These are phyloP conservation scores for Arthroderma sp. DNA, from an alignment of 2,329 filamentous ascomycete genomes.

Conservation along the genomic window DNA sequence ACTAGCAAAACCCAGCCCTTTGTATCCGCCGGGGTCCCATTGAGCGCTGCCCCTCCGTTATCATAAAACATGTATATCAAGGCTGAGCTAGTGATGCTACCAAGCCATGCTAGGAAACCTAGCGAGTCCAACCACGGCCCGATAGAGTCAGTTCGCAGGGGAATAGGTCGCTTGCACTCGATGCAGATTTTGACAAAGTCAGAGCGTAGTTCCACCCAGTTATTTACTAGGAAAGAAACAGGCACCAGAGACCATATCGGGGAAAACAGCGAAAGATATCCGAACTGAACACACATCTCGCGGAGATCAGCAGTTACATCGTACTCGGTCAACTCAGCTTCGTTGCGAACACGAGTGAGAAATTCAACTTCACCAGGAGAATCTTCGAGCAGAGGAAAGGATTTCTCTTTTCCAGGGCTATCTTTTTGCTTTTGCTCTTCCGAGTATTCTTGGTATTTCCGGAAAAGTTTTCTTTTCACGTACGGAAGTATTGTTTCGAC, in stretches of 20 bases:
- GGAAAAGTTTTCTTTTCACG: constrained; percentile 62
- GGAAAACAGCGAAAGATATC: constrained; percentile 82
- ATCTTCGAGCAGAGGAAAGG: constrained; percentile 47
- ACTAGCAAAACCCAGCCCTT: constrained; percentile 69
- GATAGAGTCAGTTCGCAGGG: constrained; percentile 83
- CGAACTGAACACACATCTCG: constrained; percentile 84
- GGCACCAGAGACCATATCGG: constrained; percentile 91
- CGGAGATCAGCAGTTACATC: constrained; percentile 83
- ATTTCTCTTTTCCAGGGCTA: constrained; percentile 18
- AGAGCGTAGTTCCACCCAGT: constrained; percentile 87
- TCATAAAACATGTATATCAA: constrained; percentile 81
- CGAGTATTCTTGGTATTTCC: constrained; percentile 66
- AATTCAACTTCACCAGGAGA: constrained; percentile 66
- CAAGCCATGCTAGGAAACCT: constrained; percentile 85
- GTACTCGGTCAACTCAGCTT: constrained; percentile 71
- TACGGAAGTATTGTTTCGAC: constrained; percentile 79
- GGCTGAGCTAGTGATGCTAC: constrained; percentile 73
- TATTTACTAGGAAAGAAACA: constrained; percentile 80
- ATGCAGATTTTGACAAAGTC: constrained; percentile 91
- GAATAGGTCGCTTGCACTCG: constrained; percentile 77
- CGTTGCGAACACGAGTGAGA: constrained; percentile 64
- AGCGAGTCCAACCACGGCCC: constrained; percentile 82
- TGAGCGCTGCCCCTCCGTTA: too few relatives aligned
- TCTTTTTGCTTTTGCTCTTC: constrained; percentile 26
- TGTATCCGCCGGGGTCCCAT: constrained; percentile 43